Evolutionary conservation across 192 early-diverging fungal species (phyloP).

Genomic region (Mortierella claussenii): DNA sequence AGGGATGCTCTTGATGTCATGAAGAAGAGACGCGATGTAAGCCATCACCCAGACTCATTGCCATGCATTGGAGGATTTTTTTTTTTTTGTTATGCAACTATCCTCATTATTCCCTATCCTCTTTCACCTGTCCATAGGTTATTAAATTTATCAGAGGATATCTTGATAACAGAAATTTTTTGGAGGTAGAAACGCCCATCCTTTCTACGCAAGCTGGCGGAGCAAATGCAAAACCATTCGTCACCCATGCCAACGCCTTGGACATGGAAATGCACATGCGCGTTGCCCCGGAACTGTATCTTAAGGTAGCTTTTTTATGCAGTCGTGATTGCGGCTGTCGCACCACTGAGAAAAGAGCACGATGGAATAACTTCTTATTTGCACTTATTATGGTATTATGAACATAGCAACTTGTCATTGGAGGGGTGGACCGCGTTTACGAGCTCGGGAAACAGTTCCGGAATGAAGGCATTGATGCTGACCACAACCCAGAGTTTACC

Average conservation of each 20-base stretch:
- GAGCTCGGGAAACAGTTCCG: slow-evolving; percentile 93
- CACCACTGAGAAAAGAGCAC: no score
- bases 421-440: slow-evolving; percentile 85
- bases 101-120: no score
- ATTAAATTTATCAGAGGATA: slow-evolving; percentile 72
- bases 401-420: slow-evolving; percentile 81
- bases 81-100: no score
- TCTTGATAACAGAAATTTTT: slow-evolving; percentile 71
- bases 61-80: neutral
- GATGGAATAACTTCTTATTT: no score
- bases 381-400: no score
- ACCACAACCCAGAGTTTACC: slow-evolving; percentile 93
- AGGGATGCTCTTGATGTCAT: slow-evolving; percentile 60
- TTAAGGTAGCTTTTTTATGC: slow-evolving; percentile 64
- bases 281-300: slow-evolving; percentile 86
- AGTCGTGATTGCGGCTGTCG: no score
- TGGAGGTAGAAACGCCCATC: slow-evolving; percentile 90
- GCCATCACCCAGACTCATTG: no score
- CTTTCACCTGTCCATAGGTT: slow-evolving; percentile 41
- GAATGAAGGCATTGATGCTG: slow-evolving; percentile 90
- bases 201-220: slow-evolving; percentile 79
- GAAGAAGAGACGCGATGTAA: slow-evolving; percentile 65
- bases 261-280: slow-evolving; percentile 78
- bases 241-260: slow-evolving; percentile 72
- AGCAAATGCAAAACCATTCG: slow-evolving; percentile 84